Evolutionary conservation across 495 filamentous ascomycete genomes (phyloP), one percentile per base, ranked within the genome.

Genomic region (Filosporella fistucella): DNA sequence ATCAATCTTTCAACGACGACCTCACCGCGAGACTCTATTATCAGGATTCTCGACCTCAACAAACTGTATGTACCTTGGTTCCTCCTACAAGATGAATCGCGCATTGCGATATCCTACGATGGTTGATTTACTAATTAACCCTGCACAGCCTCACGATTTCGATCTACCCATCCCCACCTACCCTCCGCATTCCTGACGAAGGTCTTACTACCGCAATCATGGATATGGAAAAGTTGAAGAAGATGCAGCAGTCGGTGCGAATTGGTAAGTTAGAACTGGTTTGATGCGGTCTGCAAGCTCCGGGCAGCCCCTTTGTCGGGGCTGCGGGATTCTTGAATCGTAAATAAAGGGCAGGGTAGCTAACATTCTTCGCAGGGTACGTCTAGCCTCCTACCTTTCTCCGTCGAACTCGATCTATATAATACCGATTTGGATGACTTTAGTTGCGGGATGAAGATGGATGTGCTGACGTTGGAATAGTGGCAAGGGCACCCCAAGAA

Each of bases 401-500:
- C n/a, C n/a, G n/a, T n/a, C n/a, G n/a, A n/a, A n/a, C n/a, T n/a
- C n/a, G n/a, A n/a, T n/a, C n/a, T n/a, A n/a, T n/a, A n/a, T n/a
- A n/a, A n/a, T n/a, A n/a, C n/a, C n/a, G n/a, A n/a, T n/a, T n/a
- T n/a, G n/a, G n/a, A n/a, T n/a, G n/a, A n/a, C n/a, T n/a, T 4
- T 35, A 22, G 28, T 46, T 36, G 24, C 14, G 50, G 40, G 52
- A 33, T 38, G 22, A 46, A 30, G 37, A 41, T 47, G 22, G 20
- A 47, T 30, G 42, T 50, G 55, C 50, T 57, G 46, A 57, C 58
- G 50, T 40, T 47, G 18, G 30, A 42, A 48, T 63, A 96, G 93
- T 71, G 93, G 93, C 74, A 98, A 97, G 81, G 93, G 93, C 60
- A 97, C 93, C 54, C 94, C 93, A 61, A 78, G 93, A 71, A 82